Conservation (phyloP, 257 asterid genomes). For the Scutellaria baicalensis region DNA sequence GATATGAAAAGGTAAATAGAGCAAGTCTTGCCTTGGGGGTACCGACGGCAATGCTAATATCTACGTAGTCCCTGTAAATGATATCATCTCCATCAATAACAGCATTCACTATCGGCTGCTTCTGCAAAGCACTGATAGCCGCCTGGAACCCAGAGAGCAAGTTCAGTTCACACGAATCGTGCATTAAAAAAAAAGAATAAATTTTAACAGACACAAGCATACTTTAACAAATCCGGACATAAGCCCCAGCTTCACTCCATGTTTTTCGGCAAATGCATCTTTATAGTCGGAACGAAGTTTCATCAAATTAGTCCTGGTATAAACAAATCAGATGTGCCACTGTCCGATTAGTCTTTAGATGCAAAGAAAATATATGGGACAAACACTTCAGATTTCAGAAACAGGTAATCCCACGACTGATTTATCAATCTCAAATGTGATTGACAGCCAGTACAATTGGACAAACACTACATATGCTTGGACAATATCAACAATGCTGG, state of each 20-base stretch:
- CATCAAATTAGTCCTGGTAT: conserved; percentile 94
- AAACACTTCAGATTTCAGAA: not conserved
- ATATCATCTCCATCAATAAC: conserved; percentile 98
- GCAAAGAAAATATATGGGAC: not conserved
- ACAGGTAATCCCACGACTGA: not conserved
- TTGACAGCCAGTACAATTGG: not conserved
- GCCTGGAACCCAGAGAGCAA: conserved; percentile 49
- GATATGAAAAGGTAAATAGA: not conserved
- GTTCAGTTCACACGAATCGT: conserved; percentile 1
- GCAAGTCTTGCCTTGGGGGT: conserved; percentile 70
- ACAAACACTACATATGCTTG: conserved; percentile 5
- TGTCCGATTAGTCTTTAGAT: not conserved
- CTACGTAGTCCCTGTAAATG: conserved; percentile 81
- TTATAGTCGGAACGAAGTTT: conserved; percentile 92
- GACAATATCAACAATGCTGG: no score
- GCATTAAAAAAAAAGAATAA: not conserved
- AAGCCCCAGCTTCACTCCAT: conserved; percentile 93
- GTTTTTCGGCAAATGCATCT: conserved; percentile 86
- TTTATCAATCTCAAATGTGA: not conserved
- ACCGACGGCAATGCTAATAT: conserved; percentile 97
- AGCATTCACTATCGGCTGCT: conserved; percentile 18
- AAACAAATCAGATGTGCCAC: not conserved
- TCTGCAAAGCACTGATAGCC: conserved; percentile 85
- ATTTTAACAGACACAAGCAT: not conserved
- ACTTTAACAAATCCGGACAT: conserved; percentile 96